Evolutionary conservation across 106 monocot species (phyloP).

Genomic region (Amphibolis antarctica): DNA sequence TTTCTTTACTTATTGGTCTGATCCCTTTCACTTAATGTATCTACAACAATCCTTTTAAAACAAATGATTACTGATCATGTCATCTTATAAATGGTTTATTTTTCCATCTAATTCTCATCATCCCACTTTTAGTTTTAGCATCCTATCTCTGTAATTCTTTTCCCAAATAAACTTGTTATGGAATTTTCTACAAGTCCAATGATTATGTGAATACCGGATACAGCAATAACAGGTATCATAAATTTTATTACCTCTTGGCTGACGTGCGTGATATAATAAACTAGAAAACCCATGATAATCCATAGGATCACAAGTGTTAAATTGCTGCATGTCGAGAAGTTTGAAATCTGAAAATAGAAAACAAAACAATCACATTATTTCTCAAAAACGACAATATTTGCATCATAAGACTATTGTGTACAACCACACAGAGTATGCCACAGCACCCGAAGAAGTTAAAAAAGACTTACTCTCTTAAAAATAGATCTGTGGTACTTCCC

Average conservation of each 20-base stretch:
- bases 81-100: too few species aligned
- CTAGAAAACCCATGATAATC: slow-evolving; percentile 61
- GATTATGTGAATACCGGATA: too few species aligned
- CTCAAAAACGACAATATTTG: not conserved
- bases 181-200: too few species aligned
- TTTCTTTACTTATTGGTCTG: too few species aligned
- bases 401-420: too few species aligned
- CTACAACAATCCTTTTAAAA: too few species aligned
- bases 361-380: not conserved
- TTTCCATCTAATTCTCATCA: too few species aligned
- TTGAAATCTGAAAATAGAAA: slow-evolving; percentile 58
- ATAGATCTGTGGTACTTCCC: slow-evolving; percentile 78
- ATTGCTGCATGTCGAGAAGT: slow-evolving; percentile 74
- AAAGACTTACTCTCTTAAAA: slow-evolving; percentile 39
- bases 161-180: too few species aligned
- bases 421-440: not conserved
- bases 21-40: too few species aligned
- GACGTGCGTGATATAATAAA: slow-evolving; percentile 75
- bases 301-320: slow-evolving; percentile 68
- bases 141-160: too few species aligned
- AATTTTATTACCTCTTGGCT: slow-evolving; percentile 51
- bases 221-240: not conserved
- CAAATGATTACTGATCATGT: too few species aligned
- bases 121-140: too few species aligned
- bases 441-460: not conserved